phyloP scores from a whole-genome alignment of 106 monocot genomes.

The Apostasia ramifera region DNA sequence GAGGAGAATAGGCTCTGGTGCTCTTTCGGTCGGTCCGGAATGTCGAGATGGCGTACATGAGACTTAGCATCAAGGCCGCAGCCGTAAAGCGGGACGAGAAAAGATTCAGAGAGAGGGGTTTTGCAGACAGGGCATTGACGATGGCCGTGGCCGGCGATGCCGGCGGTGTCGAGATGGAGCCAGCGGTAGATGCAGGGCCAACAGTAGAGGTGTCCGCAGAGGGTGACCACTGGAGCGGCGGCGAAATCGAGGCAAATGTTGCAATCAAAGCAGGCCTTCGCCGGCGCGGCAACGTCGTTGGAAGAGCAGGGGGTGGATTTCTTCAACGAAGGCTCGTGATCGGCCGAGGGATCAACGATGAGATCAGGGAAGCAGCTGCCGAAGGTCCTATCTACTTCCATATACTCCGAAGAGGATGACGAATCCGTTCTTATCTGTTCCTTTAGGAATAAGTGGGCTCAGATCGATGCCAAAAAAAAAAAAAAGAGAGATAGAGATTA shows the following conservation, averaged over 20 bases:
- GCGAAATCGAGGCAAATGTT: constrained; percentile 88
- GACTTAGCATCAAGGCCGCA: constrained; percentile 25
- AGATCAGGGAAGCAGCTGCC: not conserved
- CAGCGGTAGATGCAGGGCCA: constrained; percentile 98
- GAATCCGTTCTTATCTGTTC: too few relatives aligned
- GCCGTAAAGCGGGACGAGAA: constrained; percentile 82
- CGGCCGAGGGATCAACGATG: constrained; percentile 1
- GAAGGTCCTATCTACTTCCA: constrained; percentile 5
- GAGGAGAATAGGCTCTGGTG: constrained; percentile 3
- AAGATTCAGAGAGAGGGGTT: constrained; percentile 42
- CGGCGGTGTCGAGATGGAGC: constrained; percentile 30
- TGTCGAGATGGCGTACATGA: constrained; percentile 5
- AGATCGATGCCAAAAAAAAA: too few relatives aligned
- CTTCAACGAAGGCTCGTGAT: constrained; percentile 8
- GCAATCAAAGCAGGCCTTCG: constrained; percentile 75
- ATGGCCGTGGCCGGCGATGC: not conserved
- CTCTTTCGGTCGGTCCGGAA: constrained; percentile 37
- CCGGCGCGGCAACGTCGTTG: not conserved
- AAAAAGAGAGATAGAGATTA: too few relatives aligned
- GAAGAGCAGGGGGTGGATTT: not conserved
- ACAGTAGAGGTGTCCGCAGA: constrained; percentile 98
- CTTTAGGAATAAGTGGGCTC: too few relatives aligned
- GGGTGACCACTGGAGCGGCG: constrained; percentile 80
- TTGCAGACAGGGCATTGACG: constrained; percentile 85
- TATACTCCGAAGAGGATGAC: not conserved